Percentiles rank a stretch among this genome's conserved stretches.
These are phyloP conservation scores for Podaxis sp. DNA, from an alignment of 768 basidiomycete species.

Conservation along the genomic window DNA sequence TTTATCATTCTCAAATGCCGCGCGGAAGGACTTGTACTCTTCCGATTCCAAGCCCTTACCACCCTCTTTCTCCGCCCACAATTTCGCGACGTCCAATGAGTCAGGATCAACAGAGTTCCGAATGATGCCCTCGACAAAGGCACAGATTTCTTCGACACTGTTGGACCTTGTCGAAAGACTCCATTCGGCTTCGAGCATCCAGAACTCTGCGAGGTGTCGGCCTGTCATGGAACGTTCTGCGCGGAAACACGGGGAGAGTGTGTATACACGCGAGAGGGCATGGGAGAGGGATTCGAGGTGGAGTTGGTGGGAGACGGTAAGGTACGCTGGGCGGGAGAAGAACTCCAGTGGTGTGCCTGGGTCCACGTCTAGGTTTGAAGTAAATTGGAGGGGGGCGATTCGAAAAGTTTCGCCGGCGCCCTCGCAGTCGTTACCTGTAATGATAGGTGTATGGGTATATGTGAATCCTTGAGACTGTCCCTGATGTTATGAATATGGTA, in stretches of 20 bases:
- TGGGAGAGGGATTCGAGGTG: constrained; percentile 88
- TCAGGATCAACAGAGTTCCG: constrained; percentile 25
- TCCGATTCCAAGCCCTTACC: neutral
- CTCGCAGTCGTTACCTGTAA: constrained; percentile 93
- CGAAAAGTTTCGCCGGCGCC: constrained; percentile 93
- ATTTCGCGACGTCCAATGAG: constrained; percentile 25
- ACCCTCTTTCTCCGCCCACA: constrained; percentile 42
- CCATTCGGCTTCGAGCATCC: constrained; percentile 99
- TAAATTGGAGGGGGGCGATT: constrained; percentile 42
- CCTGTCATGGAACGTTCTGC: constrained; percentile 88
- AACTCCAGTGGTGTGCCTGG: constrained; percentile 48
- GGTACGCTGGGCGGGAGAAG: constrained; percentile 73
- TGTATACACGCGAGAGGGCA: constrained; percentile 82
- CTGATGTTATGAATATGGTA: constrained; percentile 2
- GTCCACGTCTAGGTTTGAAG: constrained; percentile 23
- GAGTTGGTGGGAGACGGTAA: constrained; percentile 95
- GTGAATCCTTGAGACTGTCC: constrained; percentile 73
- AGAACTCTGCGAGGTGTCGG: constrained; percentile 96
- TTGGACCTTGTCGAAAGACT: constrained; percentile 34
- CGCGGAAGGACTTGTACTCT: constrained; percentile 31
- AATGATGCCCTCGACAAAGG: constrained; percentile 37
- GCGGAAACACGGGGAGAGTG: constrained; percentile 91
- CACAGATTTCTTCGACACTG: constrained; percentile 45
- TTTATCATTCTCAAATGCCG: constrained; percentile 30
- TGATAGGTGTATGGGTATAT: constrained; percentile 80